Conservation (phyloP, 768 basidiomycete species). For the Rhodotorula kratochvilovae region DNA sequence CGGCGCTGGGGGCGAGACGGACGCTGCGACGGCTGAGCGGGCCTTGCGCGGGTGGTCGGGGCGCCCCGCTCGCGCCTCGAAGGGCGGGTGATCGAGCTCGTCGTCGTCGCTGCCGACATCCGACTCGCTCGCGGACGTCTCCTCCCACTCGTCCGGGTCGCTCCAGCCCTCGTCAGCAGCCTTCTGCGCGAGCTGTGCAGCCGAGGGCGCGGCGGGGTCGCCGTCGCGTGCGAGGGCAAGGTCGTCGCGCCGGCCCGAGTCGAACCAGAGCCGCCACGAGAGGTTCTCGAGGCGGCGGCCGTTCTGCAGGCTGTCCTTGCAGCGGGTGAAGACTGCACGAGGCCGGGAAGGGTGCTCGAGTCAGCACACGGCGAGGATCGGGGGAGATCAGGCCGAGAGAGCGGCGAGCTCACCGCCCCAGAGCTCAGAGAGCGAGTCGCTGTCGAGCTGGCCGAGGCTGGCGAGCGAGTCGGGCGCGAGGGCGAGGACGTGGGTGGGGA, state of each 20-base stretch:
- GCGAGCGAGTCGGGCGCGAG: slow-evolving; percentile 37
- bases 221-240: neutral
- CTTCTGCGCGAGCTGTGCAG: neutral
- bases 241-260: slow-evolving; percentile 13
- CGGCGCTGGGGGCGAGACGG: neutral
- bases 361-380: neutral
- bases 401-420: slow-evolving; percentile 26
- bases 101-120: neutral
- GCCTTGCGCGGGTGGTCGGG: neutral
- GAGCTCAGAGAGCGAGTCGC: slow-evolving; percentile 24
- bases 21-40: neutral
- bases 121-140: slow-evolving; percentile 18
- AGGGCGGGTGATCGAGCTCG: too few relatives aligned
- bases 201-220: neutral
- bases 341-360: neutral
- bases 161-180: slow-evolving; percentile 18
- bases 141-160: slow-evolving; percentile 35
- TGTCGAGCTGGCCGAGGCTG: slow-evolving; percentile 30
- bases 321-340: slow-evolving; percentile 72
- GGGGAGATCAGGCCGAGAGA: neutral
- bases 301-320: slow-evolving; percentile 70
- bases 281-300: slow-evolving; percentile 81
- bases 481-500: slow-evolving; percentile 23
- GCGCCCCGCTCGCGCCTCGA: neutral
- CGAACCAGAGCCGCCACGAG: slow-evolving; percentile 76